Evolutionary conservation across 2,329 filamentous ascomycete genomes (phyloP).

Genomic region (Ophiostoma sp.): DNA sequence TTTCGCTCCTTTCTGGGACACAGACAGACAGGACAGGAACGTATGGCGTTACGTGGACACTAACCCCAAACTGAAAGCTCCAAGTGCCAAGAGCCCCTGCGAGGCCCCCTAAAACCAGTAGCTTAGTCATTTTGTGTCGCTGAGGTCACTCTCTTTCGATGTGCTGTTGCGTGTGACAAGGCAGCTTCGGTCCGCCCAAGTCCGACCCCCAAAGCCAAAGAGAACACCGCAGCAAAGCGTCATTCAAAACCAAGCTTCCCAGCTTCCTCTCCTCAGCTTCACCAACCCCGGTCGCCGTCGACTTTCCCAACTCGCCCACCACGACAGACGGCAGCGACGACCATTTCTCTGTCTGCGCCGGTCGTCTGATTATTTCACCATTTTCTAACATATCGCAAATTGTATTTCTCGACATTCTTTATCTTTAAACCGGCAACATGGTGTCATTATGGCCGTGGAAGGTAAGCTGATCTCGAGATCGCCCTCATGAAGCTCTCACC

Average conservation of each 20-base stretch:
- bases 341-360: background rate
- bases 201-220: background rate
- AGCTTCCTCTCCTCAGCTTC: slow-evolving; percentile 6
- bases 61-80: background rate
- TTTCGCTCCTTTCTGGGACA: background rate
- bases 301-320: background rate
- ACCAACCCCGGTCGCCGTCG: background rate
- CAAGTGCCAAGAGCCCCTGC: background rate
- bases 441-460: slow-evolving; percentile 37
- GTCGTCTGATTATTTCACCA: background rate
- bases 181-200: slow-evolving; percentile 1
- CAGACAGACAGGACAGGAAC: background rate
- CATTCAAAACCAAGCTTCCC: slow-evolving; percentile 14
- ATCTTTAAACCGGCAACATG: slow-evolving; percentile 29
- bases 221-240: slow-evolving; percentile 12
- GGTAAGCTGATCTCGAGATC: slow-evolving; percentile 25
- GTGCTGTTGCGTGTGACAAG: background rate
- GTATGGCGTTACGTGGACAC: background rate
- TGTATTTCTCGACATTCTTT: background rate
- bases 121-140: slow-evolving; percentile 21
- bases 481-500: background rate
- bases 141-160: background rate
- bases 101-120: background rate
- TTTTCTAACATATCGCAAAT: background rate
- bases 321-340: background rate